A percentile compares a stretch with the other conserved stretches of the same genome.
phyloP scores from a whole-genome alignment of 352 stramenopile genomes.

The Phytophthora citrophthora region DNA sequence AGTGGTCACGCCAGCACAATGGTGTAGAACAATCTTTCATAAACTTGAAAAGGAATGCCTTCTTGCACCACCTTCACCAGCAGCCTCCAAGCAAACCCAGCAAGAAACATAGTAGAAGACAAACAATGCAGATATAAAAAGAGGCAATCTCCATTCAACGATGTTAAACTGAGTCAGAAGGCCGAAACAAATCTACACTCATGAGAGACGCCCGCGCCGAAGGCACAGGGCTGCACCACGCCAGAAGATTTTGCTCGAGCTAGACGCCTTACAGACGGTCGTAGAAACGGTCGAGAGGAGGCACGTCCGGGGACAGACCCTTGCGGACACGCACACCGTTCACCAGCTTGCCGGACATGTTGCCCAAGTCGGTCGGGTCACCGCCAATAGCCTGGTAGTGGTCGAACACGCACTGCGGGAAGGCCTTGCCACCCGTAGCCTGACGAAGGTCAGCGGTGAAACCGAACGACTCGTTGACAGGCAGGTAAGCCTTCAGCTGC shows the following conservation, averaged over 20 bases:
- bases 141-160: slow-evolving; percentile 37
- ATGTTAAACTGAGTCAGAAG: slow-evolving; percentile 34
- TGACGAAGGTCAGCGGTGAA: slow-evolving; percentile 99
- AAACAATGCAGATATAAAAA: slow-evolving; percentile 28
- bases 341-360: slow-evolving; percentile 97
- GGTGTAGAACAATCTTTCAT: no score
- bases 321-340: slow-evolving; percentile 97
- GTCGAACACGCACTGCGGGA: slow-evolving; percentile 99
- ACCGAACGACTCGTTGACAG: slow-evolving; percentile 99
- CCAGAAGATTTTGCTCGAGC: slow-evolving; percentile 35
- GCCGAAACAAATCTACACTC: slow-evolving; percentile 37
- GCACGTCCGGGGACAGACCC: slow-evolving; percentile 96
- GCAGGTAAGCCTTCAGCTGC: slow-evolving; percentile 99
- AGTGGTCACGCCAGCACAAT: no score
- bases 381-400: slow-evolving; percentile 97
- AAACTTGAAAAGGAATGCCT: no score
- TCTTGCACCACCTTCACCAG: no score
- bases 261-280: slow-evolving; percentile 97
- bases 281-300: slow-evolving; percentile 98
- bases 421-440: slow-evolving; percentile 99
- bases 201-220: slow-evolving; percentile 26
- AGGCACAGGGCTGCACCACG: slow-evolving; percentile 28
- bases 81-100: no score
- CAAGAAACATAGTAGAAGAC: background rate
- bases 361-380: slow-evolving; percentile 91